Base-by-base conservation (phyloP, 2,329 filamentous ascomycete species). In the Teratosphaeria zuluensis region DNA sequence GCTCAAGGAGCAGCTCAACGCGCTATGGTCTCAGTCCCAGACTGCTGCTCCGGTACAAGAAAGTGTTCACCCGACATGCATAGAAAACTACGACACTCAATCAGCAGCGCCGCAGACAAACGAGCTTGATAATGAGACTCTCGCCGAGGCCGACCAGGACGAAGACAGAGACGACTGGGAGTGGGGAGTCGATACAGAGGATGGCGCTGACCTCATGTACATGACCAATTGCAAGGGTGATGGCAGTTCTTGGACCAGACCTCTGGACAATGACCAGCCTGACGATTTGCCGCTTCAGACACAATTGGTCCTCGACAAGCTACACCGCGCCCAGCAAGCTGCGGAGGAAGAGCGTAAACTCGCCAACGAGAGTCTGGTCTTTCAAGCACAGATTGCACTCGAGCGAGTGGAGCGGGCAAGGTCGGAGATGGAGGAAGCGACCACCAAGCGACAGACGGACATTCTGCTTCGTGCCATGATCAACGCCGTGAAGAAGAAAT, bases 121-220 rank as follows among this genome's bases (percentile, higher is more conserved):
- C 9, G 8, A 21, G 42, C 42, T 21, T 19, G n/a, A 48, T 2
- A 21, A 48, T 19, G 19, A 7, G 9, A n/a, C 19, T 21, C 8
- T 19, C 19, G 42, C 42, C n/a, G 16, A 21, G 9, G 42, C 42
- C 5, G 42, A 48, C 42, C 42, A 48, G 19, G 38, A 16, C 33
- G 51, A 28, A n/a, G 51, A 58, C n/a, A 19, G 31, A 12, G 51
- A 54, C 11, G 31, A 28, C 19, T 28, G 46, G 38, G 32, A 32
- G 32, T 38, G 38, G 31, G 54, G 30, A 12, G 57, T 60, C 14
- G 55, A 62, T 24, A 58, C 58, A 7, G 55, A 59, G 3, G 24
- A 59, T 16, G 54, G 51, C 32, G 24, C 14, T 24, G 60, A 62
- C 33, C 30, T 12, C 5, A 54, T 59, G 46, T 61, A 60, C 53